Evolutionary conservation across 2,329 filamentous ascomycete species (phyloP).

Genomic region (Ophiostoma perfectum): DNA sequence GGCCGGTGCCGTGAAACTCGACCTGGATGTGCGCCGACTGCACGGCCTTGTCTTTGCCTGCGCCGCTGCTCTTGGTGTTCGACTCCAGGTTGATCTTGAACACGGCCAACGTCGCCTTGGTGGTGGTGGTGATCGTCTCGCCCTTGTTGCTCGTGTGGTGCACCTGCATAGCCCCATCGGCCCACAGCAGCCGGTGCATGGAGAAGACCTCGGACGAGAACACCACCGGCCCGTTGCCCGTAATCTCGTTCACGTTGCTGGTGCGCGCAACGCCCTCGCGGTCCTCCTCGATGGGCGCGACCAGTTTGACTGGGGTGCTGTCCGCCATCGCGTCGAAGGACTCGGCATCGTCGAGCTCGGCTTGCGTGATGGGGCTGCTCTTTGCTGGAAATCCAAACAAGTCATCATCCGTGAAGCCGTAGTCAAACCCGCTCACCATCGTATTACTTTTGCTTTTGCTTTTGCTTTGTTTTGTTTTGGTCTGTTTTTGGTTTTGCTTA

Average conservation of each 20-base stretch:
- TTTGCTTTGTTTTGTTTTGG: not conserved
- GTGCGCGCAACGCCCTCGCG: too few relatives aligned
- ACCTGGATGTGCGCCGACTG: conserved; percentile 17
- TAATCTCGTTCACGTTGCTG: not conserved
- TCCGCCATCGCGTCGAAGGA: too few relatives aligned
- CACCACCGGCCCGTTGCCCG: conserved; percentile 8
- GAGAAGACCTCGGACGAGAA: conserved; percentile 13
- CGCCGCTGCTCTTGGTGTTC: conserved; percentile 15
- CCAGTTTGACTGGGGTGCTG: too few relatives aligned
- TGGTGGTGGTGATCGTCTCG: too few relatives aligned
- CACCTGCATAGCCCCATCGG: conserved; percentile 10
- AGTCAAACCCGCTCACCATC: too few relatives aligned
- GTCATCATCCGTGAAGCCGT: too few relatives aligned
- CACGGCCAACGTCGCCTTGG: too few relatives aligned
- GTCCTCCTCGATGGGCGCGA: too few relatives aligned
- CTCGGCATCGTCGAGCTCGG: too few relatives aligned
- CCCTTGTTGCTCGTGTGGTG: conserved; percentile 4
- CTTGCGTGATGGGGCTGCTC: too few relatives aligned
- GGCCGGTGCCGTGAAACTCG: conserved; percentile 16
- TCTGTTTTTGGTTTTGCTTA: not conserved
- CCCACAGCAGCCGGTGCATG: conserved; percentile 22
- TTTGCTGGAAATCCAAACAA: too few relatives aligned
- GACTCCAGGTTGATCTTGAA: not conserved
- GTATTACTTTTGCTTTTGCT: too few relatives aligned
- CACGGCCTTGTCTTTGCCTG: conserved; percentile 12